Evolutionary conservation across 306 rosid genomes (phyloP).

Genomic region (Quercus parvula): DNA sequence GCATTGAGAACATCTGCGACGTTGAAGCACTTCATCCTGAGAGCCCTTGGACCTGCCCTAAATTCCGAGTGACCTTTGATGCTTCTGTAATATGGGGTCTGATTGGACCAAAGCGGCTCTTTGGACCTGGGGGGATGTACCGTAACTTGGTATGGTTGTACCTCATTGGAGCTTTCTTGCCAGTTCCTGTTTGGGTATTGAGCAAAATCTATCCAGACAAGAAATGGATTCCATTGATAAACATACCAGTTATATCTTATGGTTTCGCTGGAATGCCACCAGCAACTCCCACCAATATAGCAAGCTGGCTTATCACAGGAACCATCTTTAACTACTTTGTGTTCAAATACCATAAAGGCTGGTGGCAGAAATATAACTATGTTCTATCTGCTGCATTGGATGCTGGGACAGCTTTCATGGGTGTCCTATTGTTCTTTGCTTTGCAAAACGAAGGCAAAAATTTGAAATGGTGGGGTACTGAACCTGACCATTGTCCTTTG

Average conservation of each 20-base stretch:
- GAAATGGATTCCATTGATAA: constrained; percentile 89
- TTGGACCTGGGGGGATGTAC: constrained; percentile 89
- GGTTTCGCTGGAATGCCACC: constrained; percentile 99
- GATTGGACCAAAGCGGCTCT: constrained; percentile 78
- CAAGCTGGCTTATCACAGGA: constrained; percentile 95
- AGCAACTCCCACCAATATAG: constrained; percentile 91
- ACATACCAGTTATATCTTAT: constrained; percentile 85
- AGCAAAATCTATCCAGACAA: constrained; percentile 80
- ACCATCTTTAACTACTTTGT: constrained; percentile 85
- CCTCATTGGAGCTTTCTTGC: constrained; percentile 81
- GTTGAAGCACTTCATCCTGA: constrained; percentile 61
- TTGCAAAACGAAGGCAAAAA: constrained; percentile 60
- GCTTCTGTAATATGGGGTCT: constrained; percentile 98
- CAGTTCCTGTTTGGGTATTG: constrained; percentile 76
- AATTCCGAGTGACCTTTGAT: constrained; percentile 88
- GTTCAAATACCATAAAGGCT: constrained; percentile 70
- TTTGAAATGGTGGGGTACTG: constrained; percentile 89
- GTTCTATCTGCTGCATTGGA: constrained; percentile 90
- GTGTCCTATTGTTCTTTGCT: constrained; percentile 75
- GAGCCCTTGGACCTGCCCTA: constrained; percentile 99
- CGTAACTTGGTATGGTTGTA: constrained; percentile 85
- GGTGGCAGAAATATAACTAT: constrained; percentile 99
- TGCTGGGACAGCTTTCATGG: constrained; percentile 98
- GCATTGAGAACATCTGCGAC: constrained; percentile 69
- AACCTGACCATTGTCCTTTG: constrained; percentile 81